These are phyloP conservation scores for Ustulina deusta DNA, from an alignment of 2,329 filamentous ascomycete species.

Conservation along the genomic window DNA sequence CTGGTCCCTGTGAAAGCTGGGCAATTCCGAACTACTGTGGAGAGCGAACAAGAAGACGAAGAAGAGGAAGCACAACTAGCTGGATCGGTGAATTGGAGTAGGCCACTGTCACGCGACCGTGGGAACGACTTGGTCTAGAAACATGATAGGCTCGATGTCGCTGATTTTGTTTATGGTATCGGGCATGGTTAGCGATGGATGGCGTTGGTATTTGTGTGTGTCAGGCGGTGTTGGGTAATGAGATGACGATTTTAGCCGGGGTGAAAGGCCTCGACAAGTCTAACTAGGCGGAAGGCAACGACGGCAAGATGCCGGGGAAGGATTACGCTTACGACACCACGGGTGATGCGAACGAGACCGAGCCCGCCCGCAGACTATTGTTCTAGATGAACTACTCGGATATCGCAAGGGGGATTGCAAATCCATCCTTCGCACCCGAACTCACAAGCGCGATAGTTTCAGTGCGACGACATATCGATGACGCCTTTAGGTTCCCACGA, in stretches of 20 bases:
- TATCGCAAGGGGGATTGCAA: not conserved
- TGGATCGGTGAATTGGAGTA: slow-evolving; percentile 21
- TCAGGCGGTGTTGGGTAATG: not conserved
- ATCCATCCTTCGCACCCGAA: not conserved
- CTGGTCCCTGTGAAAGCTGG: slow-evolving; percentile 11
- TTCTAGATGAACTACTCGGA: not conserved
- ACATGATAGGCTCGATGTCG: not conserved
- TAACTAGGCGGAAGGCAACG: not conserved
- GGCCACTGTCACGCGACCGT: slow-evolving; percentile 19
- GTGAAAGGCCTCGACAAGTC: not conserved
- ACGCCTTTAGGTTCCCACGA: not conserved
- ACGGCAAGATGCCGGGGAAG: not conserved
- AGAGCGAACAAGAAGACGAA: slow-evolving; percentile 1
- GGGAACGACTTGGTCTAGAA: not conserved
- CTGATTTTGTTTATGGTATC: not conserved
- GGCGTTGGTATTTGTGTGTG: slow-evolving; percentile 5
- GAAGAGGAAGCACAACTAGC: not conserved
- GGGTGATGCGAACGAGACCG: not conserved
- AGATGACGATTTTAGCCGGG: not conserved
- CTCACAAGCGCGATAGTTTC: not conserved
- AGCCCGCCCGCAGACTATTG: not conserved
- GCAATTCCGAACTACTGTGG: not conserved
- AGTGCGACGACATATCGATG: not conserved
- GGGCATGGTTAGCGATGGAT: not conserved
- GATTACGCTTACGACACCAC: not conserved